Conservation (phyloP, 1,139 yeast species). For the Diutina scorzettiae region DNA sequence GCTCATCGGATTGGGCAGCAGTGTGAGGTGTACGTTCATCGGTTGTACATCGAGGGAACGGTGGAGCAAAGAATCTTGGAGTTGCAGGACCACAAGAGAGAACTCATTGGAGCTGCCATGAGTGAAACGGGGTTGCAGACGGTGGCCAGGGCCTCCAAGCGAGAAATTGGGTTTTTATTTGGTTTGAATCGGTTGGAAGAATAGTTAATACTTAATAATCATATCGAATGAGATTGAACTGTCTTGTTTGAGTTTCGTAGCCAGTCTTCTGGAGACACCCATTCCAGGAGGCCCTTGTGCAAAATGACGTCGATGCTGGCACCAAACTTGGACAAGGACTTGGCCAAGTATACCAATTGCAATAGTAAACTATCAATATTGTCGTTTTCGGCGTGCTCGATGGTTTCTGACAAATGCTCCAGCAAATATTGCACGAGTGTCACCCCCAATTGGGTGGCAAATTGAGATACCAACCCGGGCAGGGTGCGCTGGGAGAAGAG, state of each 20-base stretch:
- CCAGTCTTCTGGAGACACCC: conserved; percentile 4
- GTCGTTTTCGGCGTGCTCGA: not conserved
- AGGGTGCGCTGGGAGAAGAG: conserved; percentile 34
- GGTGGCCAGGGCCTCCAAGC: conserved; percentile 36
- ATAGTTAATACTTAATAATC: not conserved
- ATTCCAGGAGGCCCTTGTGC: not conserved
- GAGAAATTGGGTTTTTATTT: conserved; percentile 68
- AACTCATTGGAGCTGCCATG: conserved; percentile 63
- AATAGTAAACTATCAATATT: conserved; percentile 45
- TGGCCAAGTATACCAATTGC: conserved; percentile 68
- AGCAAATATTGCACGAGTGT: conserved; percentile 18
- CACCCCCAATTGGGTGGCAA: conserved; percentile 21
- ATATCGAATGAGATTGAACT: too few relatives aligned
- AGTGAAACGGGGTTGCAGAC: conserved; percentile 63
- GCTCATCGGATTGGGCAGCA: conserved; percentile 90
- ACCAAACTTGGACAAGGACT: conserved; percentile 58
- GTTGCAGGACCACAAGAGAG: conserved; percentile 63
- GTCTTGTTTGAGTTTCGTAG: not conserved
- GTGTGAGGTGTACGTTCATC: conserved; percentile 60
- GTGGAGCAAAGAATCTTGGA: conserved; percentile 81
- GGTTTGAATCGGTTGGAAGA: conserved; percentile 37
- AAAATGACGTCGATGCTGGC: conserved; percentile 43
- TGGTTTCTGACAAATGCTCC: conserved; percentile 16
- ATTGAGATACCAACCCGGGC: conserved; percentile 12
- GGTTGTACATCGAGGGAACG: conserved; percentile 51